phyloP scores from a whole-genome alignment of 495 filamentous ascomycete genomes.

The Penicilliopsis zonata region DNA sequence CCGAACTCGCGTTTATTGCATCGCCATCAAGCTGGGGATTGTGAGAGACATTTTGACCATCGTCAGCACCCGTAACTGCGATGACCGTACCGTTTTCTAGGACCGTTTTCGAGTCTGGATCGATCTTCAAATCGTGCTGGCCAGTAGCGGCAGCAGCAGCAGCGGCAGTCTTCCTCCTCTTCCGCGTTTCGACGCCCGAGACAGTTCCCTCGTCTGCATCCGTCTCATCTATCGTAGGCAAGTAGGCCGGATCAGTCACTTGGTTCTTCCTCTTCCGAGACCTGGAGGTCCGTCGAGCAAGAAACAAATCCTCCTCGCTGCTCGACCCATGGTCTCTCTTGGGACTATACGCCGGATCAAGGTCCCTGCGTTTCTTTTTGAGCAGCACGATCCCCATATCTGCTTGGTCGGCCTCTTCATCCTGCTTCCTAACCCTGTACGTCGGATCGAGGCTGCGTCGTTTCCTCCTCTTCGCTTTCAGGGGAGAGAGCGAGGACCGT shows the following conservation, averaged over 20 bases:
- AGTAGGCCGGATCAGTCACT: constrained; percentile 4
- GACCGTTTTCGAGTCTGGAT: no score
- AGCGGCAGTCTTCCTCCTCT: constrained; percentile 1
- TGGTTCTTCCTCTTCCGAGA: constrained; percentile 5
- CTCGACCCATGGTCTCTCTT: background rate
- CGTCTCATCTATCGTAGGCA: background rate
- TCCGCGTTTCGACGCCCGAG: background rate
- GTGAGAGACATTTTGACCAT: no score
- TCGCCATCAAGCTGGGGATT: no score
- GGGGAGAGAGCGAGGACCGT: no score
- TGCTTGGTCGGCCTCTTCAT: constrained; percentile 4
- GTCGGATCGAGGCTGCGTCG: background rate
- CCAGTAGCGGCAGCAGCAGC: no score
- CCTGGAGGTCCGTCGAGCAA: background rate
- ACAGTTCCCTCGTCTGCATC: background rate
- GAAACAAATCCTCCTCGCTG: no score
- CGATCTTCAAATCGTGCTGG: no score
- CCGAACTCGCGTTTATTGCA: no score
- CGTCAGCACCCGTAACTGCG: no score
- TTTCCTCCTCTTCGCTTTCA: background rate
- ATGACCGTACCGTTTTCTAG: no score
- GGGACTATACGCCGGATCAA: background rate
- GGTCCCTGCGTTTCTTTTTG: background rate
- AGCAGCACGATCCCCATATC: background rate
- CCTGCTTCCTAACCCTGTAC: constrained; percentile 2